Base-by-base conservation (phyloP, 2,329 filamentous ascomycete species). In the Exserohilum turcica region DNA sequence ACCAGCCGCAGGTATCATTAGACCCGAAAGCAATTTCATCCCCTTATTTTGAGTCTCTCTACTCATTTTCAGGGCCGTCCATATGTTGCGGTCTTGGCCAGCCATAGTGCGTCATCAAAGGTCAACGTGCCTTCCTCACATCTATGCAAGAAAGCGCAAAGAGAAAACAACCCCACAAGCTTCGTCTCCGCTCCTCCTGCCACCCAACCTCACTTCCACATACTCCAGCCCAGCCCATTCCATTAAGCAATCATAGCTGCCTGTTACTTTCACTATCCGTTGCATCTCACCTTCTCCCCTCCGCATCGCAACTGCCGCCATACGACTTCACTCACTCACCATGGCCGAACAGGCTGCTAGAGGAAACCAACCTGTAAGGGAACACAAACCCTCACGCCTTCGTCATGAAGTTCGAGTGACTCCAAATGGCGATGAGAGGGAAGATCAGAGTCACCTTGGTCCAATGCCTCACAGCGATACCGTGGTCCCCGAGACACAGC, bases 401-500 rank as follows among this genome's bases (percentile, higher is more conserved):
- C 57, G 65, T 15, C 37, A 70, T 27, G 61, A 69, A 43, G 24
- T 67, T 15, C 52, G 28, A 16, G 43, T 24, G 5, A 58, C 61
- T 0, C 61, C 55, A 4, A 57, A 46, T 5, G 61, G 62, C 18
- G 56, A 64, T 16, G 59, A 65, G 12, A 21, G 29, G 42, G 24
- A 16, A 10, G 5, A n/a, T 6, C 36, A 47, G 9, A n/a, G 53
- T 12, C 43, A 21, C 33, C 5, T 28, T 3, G 29, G 63, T n/a
- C 62, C 66, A 35, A 56, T 59, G 16, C 61, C 57, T 7, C 36
- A 63, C 15, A 67, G 63, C 29, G 57, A 71, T 16, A 18, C 24
- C 3, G 21, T 52, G 3, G 40, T 65, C n/a, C 53, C 54, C 5
- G 63, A 68, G 29, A 68, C 63, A 6, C 68, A 69, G 33, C 33